Conservation (phyloP, 805 yeast genomes). For the Kregervanrija fluxuum region DNA sequence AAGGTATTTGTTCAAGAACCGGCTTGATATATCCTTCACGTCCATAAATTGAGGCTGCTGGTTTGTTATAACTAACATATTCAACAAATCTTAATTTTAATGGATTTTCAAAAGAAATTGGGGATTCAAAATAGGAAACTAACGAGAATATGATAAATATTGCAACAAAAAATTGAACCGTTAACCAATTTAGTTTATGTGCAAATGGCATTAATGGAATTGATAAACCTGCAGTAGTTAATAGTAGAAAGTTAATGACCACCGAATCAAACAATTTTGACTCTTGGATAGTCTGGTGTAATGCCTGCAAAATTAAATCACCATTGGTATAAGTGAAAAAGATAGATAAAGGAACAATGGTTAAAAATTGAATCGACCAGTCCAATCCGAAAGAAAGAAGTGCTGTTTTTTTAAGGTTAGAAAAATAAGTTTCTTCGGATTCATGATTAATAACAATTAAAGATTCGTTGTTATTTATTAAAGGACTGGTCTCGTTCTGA, state of each 20-base stretch:
- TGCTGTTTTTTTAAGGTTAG: constrained; percentile 24
- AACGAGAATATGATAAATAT: constrained; percentile 33
- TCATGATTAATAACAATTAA: constrained; percentile 22
- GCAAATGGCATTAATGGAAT: constrained; percentile 60
- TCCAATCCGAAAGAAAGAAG: constrained; percentile 54
- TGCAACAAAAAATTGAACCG: constrained; percentile 37
- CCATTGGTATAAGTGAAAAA: constrained; percentile 49
- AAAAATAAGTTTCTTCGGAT: constrained; percentile 19
- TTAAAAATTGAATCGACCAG: constrained; percentile 71
- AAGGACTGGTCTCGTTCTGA: constrained; percentile 4
- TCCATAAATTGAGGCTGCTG: constrained; percentile 27
- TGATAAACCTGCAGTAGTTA: constrained; percentile 19
- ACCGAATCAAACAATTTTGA: constrained; percentile 35
- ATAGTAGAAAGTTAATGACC: constrained; percentile 28
- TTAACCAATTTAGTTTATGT: constrained; percentile 54
- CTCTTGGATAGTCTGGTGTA: constrained; percentile 69
- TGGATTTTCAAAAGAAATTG: constrained; percentile 61
- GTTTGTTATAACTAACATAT: constrained; percentile 26
- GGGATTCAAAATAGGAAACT: constrained; percentile 33
- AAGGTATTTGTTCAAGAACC: constrained; percentile 56
- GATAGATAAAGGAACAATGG: constrained; percentile 59
- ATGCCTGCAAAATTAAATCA: constrained; percentile 51
- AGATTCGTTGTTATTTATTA: constrained; percentile 7
- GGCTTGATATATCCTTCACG: constrained; percentile 41
- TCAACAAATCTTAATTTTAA: constrained; percentile 69